A percentile compares a stretch with the other conserved stretches of the same genome.
Conservation (phyloP, 2,329 filamentous ascomycete genomes). For the Aurifilum marmelostoma region DNA sequence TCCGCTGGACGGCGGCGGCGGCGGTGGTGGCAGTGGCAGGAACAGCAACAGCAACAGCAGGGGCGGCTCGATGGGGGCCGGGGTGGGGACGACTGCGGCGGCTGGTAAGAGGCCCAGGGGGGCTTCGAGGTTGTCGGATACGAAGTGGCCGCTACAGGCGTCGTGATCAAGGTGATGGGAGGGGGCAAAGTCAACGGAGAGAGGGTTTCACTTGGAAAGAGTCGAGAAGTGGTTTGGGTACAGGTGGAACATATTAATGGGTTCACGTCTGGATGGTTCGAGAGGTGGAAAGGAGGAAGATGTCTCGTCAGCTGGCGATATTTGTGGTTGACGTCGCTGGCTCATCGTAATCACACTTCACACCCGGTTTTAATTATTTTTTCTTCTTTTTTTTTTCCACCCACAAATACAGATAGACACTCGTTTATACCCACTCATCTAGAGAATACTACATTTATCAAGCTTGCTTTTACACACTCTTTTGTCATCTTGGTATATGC, state of each 20-base stretch:
- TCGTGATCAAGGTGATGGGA: not conserved
- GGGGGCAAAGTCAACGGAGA: too few species aligned
- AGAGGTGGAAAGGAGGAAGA: too few species aligned
- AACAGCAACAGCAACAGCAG: not conserved
- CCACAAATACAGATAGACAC: not conserved
- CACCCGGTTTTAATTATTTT: not conserved
- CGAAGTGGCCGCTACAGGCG: constrained; percentile 24
- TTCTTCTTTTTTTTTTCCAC: not conserved
- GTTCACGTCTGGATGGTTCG: too few species aligned
- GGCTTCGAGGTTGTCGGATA: constrained; percentile 14
- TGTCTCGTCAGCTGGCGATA: too few species aligned
- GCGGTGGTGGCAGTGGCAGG: not conserved
- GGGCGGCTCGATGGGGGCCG: not conserved
- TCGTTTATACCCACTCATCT: not conserved
- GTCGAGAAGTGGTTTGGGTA: too few species aligned
- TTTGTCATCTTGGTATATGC: too few species aligned
- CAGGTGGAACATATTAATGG: too few species aligned
- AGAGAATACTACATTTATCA: not conserved
- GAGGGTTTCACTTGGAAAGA: too few species aligned
- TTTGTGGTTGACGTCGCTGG: not conserved
- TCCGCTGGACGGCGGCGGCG: constrained; percentile 10
- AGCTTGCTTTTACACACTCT: not conserved
- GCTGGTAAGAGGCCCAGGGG: not conserved
- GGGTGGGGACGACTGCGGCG: not conserved
- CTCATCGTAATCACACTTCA: not conserved